Conservation (phyloP, 257 asterid genomes). For the Dorcoceras hygrometricum region DNA sequence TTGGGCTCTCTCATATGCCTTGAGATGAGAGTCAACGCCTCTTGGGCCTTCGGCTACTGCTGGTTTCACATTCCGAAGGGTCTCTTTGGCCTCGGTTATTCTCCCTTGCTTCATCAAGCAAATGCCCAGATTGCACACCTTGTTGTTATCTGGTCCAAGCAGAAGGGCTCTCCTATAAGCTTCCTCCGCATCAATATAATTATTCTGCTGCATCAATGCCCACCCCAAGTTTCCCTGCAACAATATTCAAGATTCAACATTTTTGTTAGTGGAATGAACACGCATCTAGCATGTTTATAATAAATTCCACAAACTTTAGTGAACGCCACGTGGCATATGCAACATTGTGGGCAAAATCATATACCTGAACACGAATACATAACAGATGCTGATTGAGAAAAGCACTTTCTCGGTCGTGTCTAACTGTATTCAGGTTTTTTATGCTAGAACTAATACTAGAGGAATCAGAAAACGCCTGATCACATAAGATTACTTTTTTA, state of each 20-base stretch:
- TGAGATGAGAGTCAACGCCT: constrained; percentile 90
- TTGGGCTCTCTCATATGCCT: constrained; percentile 95
- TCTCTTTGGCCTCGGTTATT: constrained; percentile 77
- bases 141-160: constrained; percentile 86
- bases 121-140: constrained; percentile 92
- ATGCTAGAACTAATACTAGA: too few relatives aligned
- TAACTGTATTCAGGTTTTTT: too few relatives aligned
- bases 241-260: background rate
- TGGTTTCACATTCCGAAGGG: constrained; percentile 81
- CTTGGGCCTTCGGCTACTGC: constrained; percentile 81
- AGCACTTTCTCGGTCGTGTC: too few relatives aligned
- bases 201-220: constrained; percentile 97
- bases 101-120: constrained; percentile 95
- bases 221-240: constrained; percentile 93
- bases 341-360: too few relatives aligned
- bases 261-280: too few relatives aligned
- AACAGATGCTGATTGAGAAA: too few relatives aligned
- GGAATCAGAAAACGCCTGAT: too few relatives aligned
- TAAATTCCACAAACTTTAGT: background rate
- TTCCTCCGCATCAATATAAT: constrained; percentile 83
- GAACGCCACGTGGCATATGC: too few relatives aligned
- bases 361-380: too few relatives aligned
- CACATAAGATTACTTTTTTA: too few relatives aligned
- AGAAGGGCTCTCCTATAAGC: constrained; percentile 75
- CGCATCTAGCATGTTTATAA: too few relatives aligned